Evolutionary conservation across 306 rosid species (phyloP).

Genomic region (Abrus precatorius): DNA sequence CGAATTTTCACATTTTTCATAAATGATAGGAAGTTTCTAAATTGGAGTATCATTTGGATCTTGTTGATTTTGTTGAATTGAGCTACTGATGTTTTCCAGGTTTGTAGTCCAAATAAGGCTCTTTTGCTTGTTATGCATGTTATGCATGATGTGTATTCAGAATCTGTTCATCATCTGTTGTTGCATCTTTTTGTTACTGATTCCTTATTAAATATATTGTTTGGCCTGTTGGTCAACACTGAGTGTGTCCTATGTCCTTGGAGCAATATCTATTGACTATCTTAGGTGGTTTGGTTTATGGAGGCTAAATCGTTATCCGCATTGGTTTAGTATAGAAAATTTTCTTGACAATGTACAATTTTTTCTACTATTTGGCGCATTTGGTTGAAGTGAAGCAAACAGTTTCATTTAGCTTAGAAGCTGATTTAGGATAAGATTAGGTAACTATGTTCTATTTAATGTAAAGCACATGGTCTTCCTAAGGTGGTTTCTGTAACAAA

Average conservation of each 20-base stretch:
- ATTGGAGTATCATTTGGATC: background rate
- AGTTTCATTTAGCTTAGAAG: background rate
- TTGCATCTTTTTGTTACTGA: background rate
- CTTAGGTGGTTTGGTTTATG: conserved; percentile 1
- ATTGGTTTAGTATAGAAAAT: background rate
- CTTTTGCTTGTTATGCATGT: background rate
- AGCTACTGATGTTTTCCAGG: background rate
- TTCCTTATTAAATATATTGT: background rate
- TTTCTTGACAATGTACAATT: background rate
- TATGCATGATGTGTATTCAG: background rate
- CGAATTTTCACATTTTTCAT: background rate
- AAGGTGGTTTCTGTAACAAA: background rate
- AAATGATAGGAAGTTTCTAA: background rate
- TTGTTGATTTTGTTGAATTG: conserved; percentile 3
- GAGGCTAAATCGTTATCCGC: background rate
- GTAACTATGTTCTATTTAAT: background rate
- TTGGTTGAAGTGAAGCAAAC: background rate
- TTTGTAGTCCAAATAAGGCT: background rate
- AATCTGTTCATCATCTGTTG: background rate
- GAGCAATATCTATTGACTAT: background rate
- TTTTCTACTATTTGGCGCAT: conserved; percentile 9
- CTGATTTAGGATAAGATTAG: background rate
- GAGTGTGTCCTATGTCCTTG: background rate
- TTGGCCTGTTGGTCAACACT: background rate
- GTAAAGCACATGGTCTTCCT: background rate